A percentile compares a stretch with the other conserved stretches of the same genome.
phyloP scores from a whole-genome alignment of 306 rosid species.

The Datisca glomerata region DNA sequence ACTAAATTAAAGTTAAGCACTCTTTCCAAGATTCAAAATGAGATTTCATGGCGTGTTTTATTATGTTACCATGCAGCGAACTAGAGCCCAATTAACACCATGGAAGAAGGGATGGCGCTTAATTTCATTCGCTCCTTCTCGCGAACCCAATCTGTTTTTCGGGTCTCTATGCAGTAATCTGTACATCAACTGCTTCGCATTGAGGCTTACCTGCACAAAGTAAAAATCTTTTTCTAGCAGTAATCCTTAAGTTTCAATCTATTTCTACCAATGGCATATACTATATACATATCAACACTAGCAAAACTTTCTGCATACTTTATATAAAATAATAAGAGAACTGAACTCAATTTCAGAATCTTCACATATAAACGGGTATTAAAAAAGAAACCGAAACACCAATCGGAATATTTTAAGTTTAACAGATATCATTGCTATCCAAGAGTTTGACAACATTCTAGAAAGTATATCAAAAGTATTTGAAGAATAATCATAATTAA shows the following conservation, averaged over 20 bases:
- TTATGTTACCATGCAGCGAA: constrained; percentile 70
- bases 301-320: no score
- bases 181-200: constrained; percentile 60
- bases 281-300: no score
- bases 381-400: no score
- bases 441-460: no score
- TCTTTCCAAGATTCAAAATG: neutral
- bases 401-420: no score
- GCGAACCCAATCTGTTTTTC: constrained; percentile 64
- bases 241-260: neutral
- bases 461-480: no score
- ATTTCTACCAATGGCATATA: neutral
- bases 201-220: constrained; percentile 68
- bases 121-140: constrained; percentile 77
- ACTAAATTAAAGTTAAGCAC: neutral
- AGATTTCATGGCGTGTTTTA: neutral
- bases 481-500: no score
- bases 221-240: constrained; percentile 3
- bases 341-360: no score
- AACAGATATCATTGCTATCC: no score
- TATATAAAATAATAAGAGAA: no score
- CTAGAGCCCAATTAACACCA: constrained; percentile 79
- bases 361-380: no score
- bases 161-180: constrained; percentile 78
- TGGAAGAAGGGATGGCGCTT: constrained; percentile 76